phyloP scores from a whole-genome alignment of 1,284 basidiomycete genomes.

The Apiotrichum akiyoshidainum region DNA sequence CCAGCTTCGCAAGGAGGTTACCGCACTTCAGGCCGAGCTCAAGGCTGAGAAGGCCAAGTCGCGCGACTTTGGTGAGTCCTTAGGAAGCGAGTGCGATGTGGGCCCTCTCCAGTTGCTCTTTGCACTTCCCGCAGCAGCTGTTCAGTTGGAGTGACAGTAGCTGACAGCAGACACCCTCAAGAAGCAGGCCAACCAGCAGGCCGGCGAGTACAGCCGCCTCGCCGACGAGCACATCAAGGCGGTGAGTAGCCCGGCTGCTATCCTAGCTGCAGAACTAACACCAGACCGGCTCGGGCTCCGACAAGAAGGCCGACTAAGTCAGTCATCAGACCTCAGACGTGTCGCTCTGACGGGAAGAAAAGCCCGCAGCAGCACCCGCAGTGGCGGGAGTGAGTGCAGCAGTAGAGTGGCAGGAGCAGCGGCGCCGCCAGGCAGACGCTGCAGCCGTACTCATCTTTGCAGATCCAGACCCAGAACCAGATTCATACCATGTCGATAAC shows the following conservation, averaged over 20 bases:
- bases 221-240: slow-evolving; percentile 70
- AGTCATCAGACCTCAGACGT: not conserved
- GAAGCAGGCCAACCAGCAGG: slow-evolving; percentile 74
- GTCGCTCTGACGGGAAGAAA: no score
- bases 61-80: slow-evolving; percentile 66
- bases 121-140: no score
- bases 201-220: slow-evolving; percentile 72
- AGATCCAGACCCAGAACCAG: no score
- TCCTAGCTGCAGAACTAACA: not conserved
- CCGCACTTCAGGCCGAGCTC: slow-evolving; percentile 63
- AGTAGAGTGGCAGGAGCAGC: no score
- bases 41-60: slow-evolving; percentile 56
- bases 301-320: slow-evolving; percentile 53
- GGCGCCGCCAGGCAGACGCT: no score
- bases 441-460: no score
- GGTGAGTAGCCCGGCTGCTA: slow-evolving; percentile 30
- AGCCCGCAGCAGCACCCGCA: no score
- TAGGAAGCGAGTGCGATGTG: not conserved
- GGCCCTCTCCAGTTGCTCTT: not conserved
- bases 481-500: no score
- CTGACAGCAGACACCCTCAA: slow-evolving; percentile 64
- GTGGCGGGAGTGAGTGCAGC: no score
- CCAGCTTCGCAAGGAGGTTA: slow-evolving; percentile 62
- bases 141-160: not conserved
- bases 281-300: slow-evolving; percentile 57